Percentiles rank a stretch among this genome's conserved stretches.
These are phyloP conservation scores for Sordaria brevicollis DNA, from an alignment of 495 filamentous ascomycete genomes.

Conservation along the genomic window DNA sequence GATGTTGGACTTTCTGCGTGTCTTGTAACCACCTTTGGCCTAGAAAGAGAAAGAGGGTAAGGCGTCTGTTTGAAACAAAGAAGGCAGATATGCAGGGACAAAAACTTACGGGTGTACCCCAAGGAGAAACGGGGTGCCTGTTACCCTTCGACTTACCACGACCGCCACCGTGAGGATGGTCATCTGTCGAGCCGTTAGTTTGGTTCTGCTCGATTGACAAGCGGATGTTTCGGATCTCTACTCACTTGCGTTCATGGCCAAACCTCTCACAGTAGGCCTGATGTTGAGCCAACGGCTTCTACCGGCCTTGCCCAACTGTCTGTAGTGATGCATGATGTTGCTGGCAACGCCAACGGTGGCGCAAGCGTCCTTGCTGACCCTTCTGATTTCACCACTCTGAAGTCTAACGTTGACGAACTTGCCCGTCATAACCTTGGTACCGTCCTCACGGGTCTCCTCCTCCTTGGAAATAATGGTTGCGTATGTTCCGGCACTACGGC, in stretches of 20 bases:
- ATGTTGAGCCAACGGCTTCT: constrained; percentile 87
- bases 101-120: constrained; percentile 80
- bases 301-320: constrained; percentile 89
- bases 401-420: constrained; percentile 70
- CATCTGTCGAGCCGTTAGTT: constrained; percentile 38
- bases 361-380: constrained; percentile 81
- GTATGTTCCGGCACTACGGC: constrained; percentile 85
- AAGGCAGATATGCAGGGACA: background rate
- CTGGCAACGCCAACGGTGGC: constrained; percentile 89
- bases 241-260: constrained; percentile 92
- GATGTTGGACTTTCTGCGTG: constrained; percentile 59
- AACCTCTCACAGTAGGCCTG: constrained; percentile 84
- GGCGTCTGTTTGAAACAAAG: constrained; percentile 7
- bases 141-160: constrained; percentile 99
- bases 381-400: constrained; percentile 85
- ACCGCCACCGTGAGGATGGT: constrained; percentile 98
- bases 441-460: constrained; percentile 50
- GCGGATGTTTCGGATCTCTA: background rate
- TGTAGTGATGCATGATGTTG: constrained; percentile 82
- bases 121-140: constrained; percentile 82
- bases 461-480: constrained; percentile 81
- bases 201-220: background rate
- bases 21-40: constrained; percentile 97
- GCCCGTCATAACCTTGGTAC: constrained; percentile 40
- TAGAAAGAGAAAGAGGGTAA: constrained; percentile 30